These are phyloP conservation scores for Polyporus arcularius DNA, from an alignment of 768 basidiomycete genomes.

Conservation along the genomic window DNA sequence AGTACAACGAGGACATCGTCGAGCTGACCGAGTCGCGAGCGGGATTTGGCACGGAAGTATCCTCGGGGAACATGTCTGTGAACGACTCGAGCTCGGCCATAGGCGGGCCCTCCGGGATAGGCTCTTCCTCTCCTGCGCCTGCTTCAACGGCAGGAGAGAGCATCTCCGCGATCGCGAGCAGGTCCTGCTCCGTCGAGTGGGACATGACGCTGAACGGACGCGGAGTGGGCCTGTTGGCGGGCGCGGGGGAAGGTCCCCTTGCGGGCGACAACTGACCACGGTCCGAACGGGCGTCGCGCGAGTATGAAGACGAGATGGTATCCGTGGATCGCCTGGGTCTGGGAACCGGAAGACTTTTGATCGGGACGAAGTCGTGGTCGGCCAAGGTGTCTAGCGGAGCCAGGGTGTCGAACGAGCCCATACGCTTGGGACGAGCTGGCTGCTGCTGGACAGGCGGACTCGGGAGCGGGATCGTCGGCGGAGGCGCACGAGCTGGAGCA, in stretches of 20 bases:
- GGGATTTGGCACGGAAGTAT: slow-evolving; percentile 5
- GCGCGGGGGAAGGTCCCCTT: slow-evolving; percentile 20
- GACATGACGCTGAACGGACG: slow-evolving; percentile 48
- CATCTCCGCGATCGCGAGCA: slow-evolving; percentile 52
- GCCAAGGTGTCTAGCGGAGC: not conserved
- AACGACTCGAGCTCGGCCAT: slow-evolving; percentile 5
- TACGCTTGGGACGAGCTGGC: not conserved
- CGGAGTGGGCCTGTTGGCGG: slow-evolving; percentile 17
- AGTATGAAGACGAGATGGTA: not conserved
- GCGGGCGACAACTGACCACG: slow-evolving; percentile 4
- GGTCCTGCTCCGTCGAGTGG: slow-evolving; percentile 48
- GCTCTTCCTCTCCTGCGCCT: slow-evolving; percentile 24
- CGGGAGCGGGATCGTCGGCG: slow-evolving; percentile 10
- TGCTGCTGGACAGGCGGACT: not conserved
- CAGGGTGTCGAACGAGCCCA: slow-evolving; percentile 4
- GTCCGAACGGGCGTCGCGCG: not conserved
- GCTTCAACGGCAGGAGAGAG: slow-evolving; percentile 39
- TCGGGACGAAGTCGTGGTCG: not conserved
- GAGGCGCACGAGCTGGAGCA: not conserved
- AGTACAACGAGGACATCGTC: slow-evolving; percentile 10
- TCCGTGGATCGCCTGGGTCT: slow-evolving; percentile 5
- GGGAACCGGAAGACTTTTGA: not conserved
- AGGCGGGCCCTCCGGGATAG: slow-evolving; percentile 22
- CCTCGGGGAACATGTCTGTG: slow-evolving; percentile 9
- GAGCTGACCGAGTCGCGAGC: slow-evolving; percentile 6